Evolutionary conservation across 1,139 yeast species (phyloP).

Genomic region (Arxiozyma telluris): DNA sequence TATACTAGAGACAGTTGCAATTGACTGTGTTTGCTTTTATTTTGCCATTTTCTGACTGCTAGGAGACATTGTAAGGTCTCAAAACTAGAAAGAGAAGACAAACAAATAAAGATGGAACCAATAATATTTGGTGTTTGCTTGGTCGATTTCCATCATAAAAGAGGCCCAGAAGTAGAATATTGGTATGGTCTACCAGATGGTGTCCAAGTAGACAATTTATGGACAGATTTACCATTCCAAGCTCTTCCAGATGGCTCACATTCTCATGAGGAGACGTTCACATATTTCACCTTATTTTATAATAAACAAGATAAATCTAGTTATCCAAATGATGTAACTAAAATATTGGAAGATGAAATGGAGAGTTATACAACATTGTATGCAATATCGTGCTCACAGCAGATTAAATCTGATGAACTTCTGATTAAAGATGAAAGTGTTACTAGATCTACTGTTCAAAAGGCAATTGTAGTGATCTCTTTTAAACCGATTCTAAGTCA

Average conservation of each 20-base stretch:
- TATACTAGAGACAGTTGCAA: neutral
- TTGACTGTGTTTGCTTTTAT: neutral
- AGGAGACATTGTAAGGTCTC: neutral
- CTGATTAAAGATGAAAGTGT: constrained; percentile 53
- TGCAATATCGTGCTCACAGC: constrained; percentile 91
- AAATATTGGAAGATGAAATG: constrained; percentile 39
- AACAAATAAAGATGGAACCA: neutral
- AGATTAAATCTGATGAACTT: constrained; percentile 58
- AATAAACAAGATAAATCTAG: constrained; percentile 42
- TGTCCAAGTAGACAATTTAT: constrained; percentile 39
- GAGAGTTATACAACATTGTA: constrained; percentile 53
- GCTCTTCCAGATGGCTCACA: constrained; percentile 96
- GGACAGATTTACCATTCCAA: constrained; percentile 91
- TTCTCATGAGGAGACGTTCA: constrained; percentile 82
- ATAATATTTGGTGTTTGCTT: constrained; percentile 75
- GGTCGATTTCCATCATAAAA: constrained; percentile 85
- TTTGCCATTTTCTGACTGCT: neutral
- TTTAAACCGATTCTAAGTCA: constrained; percentile 83
- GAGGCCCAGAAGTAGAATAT: constrained; percentile 94
- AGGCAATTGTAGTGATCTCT: constrained; percentile 80
- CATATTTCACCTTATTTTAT: constrained; percentile 79
- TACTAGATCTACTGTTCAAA: constrained; percentile 84
- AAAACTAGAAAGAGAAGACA: neutral
- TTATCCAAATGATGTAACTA: constrained; percentile 22
- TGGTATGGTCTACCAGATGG: constrained; percentile 64